These are phyloP conservation scores for Haematococcus lacustris DNA, from an alignment of 139 green algal species.

Conservation along the genomic window DNA sequence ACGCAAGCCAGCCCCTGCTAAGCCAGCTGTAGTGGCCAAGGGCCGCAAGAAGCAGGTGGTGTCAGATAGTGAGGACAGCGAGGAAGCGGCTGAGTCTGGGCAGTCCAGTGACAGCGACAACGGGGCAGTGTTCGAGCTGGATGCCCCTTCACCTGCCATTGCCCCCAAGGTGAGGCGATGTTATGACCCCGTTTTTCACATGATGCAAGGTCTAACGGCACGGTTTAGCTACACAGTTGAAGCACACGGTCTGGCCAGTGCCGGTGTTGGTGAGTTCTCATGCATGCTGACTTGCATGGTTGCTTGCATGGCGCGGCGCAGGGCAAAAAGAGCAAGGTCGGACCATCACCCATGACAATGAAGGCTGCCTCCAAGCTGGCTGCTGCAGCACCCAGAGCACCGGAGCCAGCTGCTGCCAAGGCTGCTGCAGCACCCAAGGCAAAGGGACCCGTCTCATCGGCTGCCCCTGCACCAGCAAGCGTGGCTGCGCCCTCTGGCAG, in stretches of 20 bases:
- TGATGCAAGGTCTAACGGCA: no score
- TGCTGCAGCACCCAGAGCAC: conserved; percentile 2
- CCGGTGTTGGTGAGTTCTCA: no score
- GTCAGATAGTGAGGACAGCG: neutral
- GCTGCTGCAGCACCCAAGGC: conserved; percentile 4
- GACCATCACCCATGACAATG: conserved; percentile 27
- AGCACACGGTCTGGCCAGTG: no score
- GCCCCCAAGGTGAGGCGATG: conserved; percentile 8
- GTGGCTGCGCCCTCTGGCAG: no score
- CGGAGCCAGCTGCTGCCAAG: conserved; percentile 8
- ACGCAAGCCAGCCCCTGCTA: conserved; percentile 7
- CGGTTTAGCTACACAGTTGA: no score
- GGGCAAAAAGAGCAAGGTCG: conserved; percentile 39
- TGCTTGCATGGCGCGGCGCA: conserved; percentile 3
- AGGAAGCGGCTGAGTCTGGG: conserved; percentile 6
- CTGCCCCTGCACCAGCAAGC: no score
- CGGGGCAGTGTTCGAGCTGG: conserved; percentile 37
- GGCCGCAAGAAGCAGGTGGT: conserved; percentile 6
- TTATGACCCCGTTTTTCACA: conserved; percentile 7
- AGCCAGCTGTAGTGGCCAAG: neutral
- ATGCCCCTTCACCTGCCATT: conserved; percentile 35
- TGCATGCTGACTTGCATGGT: conserved; percentile 9
- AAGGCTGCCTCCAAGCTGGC: conserved; percentile 16
- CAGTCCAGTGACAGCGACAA: conserved; percentile 14
- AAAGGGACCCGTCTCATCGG: no score